Evolutionary conservation across 768 basidiomycete genomes (phyloP).

Genomic region (Amanita pseudoporphyria): DNA sequence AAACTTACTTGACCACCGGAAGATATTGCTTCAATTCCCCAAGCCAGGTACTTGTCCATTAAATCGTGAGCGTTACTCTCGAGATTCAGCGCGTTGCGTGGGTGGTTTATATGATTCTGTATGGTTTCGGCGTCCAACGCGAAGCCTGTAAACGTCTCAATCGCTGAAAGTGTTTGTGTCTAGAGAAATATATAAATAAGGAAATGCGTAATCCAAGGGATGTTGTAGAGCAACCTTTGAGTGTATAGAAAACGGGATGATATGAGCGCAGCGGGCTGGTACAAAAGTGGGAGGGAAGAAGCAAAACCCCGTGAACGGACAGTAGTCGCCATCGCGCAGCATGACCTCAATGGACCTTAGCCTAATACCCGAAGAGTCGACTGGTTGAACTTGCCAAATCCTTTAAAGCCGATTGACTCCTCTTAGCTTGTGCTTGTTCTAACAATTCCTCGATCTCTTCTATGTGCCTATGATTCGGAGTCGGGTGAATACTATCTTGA

Average conservation of each 20-base stretch:
- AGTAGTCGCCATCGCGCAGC: neutral
- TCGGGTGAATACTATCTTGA: no score
- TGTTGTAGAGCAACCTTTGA: neutral
- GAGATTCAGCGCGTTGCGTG: conserved; percentile 2
- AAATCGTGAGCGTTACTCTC: neutral
- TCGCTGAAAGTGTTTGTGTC: conserved; percentile 1
- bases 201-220: neutral
- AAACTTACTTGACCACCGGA: neutral
- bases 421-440: no score
- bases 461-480: no score
- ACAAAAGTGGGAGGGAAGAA: neutral
- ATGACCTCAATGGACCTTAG: conserved; percentile 1
- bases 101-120: neutral
- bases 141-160: conserved; percentile 2
- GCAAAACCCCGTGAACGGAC: neutral
- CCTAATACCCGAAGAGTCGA: neutral
- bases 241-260: no score
- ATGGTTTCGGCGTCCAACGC: neutral
- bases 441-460: no score
- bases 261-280: no score
- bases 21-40: no score
- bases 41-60: neutral
- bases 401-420: no score
- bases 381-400: neutral
- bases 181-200: no score